Evolutionary conservation across 208 protist genomes (phyloP).

Genomic region (Acanthamoeba lugdunensis): DNA sequence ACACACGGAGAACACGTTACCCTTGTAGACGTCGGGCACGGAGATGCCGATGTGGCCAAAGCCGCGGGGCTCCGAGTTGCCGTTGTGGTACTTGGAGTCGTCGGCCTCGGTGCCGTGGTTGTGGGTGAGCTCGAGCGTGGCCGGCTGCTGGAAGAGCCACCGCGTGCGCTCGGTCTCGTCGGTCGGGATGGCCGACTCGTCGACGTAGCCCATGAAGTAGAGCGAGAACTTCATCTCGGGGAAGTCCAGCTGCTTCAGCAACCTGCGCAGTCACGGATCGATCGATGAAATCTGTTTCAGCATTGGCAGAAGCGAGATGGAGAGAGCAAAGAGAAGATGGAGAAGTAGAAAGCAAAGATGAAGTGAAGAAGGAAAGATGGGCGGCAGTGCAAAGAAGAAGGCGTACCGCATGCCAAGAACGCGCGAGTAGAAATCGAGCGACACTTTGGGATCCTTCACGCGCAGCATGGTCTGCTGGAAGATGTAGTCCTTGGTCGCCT

Average conservation of each 20-base stretch:
- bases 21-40: constrained; percentile 73
- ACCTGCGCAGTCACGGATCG: neutral
- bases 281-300: too few species aligned
- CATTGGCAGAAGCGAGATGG: neutral
- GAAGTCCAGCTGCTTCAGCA: constrained; percentile 62
- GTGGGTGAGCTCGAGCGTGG: constrained; percentile 57
- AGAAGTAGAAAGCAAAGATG: too few species aligned
- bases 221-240: constrained; percentile 61
- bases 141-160: constrained; percentile 59
- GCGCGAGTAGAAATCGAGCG: constrained; percentile 73
- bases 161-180: constrained; percentile 54
- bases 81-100: constrained; percentile 72
- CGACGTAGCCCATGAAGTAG: constrained; percentile 69
- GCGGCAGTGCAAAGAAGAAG: neutral
- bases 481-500: constrained; percentile 59
- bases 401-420: constrained; percentile 63
- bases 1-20: neutral
- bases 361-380: neutral
- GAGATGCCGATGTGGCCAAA: constrained; percentile 78
- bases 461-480: constrained; percentile 79
- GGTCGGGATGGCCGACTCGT: constrained; percentile 53
- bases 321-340: neutral
- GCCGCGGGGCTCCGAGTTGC: constrained; percentile 69
- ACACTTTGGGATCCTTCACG: constrained; percentile 74
- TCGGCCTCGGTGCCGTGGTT: constrained; percentile 56